These are phyloP conservation scores for Populus tomentosa DNA, from an alignment of 441 rosid species.

Conservation along the genomic window DNA sequence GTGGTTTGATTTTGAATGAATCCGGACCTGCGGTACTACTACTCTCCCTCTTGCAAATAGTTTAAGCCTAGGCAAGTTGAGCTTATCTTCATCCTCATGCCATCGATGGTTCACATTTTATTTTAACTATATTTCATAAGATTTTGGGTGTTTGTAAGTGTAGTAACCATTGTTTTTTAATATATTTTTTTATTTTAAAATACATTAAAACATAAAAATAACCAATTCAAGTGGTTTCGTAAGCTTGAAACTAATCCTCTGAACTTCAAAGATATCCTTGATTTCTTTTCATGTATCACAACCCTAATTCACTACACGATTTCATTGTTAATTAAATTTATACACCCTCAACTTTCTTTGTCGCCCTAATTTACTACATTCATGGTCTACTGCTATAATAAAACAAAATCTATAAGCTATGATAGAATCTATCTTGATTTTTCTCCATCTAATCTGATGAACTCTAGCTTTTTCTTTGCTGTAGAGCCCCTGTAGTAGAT, in stretches of 20 bases:
- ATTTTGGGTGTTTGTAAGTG: not conserved
- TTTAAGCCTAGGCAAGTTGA: constrained; percentile 17
- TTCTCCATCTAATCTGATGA: not conserved
- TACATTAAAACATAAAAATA: no score
- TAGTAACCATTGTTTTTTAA: not conserved
- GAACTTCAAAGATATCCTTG: constrained; percentile 10
- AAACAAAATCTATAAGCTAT: not conserved
- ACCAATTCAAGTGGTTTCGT: constrained; percentile 26
- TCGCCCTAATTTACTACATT: not conserved
- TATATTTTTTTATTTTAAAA: not conserved
- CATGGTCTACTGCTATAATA: not conserved
- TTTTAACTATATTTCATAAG: not conserved
- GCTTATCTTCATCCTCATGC: constrained; percentile 16
- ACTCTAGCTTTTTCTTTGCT: constrained; percentile 14
- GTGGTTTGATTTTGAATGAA: constrained; percentile 12
- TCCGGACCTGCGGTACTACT: no score
- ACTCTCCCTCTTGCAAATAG: not conserved
- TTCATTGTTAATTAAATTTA: not conserved
- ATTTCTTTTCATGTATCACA: not conserved
- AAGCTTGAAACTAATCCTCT: constrained; percentile 24
- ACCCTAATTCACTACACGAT: not conserved
- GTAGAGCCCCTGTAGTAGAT: constrained; percentile 15
- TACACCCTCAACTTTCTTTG: not conserved
- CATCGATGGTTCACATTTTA: not conserved
- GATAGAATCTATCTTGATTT: not conserved